Evolutionary conservation across 2,329 filamentous ascomycete genomes (phyloP), one percentile per base, ranked within the genome.

Genomic region (Thermothelomyces thermophilus): DNA sequence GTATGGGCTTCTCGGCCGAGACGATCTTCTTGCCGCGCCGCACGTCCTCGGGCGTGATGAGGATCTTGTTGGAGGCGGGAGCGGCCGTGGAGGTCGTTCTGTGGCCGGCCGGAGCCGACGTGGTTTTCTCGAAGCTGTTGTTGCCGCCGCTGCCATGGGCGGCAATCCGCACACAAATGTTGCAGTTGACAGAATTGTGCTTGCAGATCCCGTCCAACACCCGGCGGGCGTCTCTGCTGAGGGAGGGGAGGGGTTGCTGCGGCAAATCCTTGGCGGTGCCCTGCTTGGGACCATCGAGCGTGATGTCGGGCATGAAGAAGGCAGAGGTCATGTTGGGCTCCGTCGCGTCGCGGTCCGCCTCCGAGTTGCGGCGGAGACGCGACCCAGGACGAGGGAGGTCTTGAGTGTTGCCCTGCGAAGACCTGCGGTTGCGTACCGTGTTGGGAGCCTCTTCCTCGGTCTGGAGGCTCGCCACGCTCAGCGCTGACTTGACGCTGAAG

Each of bases 1-100:
- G 82, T 37, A 84, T 73, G 2, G 84, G 85, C 26, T 80, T 82
- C 26, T 80, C 68, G 40, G 85, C 74, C 40, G 74, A 77, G 34
- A 88, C 70, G 43, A 78, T 77, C 64, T 82, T 82, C 63, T 81
- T 77, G 54, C 69, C 69, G 41, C 53, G 57, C 2, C 14, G 63
- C 13, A 70, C 56, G 41, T 73, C 70, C 3, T 66, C 58, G 5
- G 66, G 57, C 3, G 68, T 68, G 19, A 71, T 52, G 16, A 53
- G 55, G 60, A 54, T 26, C 64, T 61, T 40, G 66, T 67, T 53
- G 30, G 22, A 26, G 34, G 28, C 19, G 17, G 47, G 6, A 14
- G 33, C 11, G 28, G 26, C 22, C 28, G 47, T 16, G 24, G 31
- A 41, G 41, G 41, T 22, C 17, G 46, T 10, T 26, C 5, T 5